A percentile compares a stretch with the other conserved stretches of the same genome.
phyloP scores from a whole-genome alignment of 768 basidiomycete species.

The Rhizopogon vinicolor region DNA sequence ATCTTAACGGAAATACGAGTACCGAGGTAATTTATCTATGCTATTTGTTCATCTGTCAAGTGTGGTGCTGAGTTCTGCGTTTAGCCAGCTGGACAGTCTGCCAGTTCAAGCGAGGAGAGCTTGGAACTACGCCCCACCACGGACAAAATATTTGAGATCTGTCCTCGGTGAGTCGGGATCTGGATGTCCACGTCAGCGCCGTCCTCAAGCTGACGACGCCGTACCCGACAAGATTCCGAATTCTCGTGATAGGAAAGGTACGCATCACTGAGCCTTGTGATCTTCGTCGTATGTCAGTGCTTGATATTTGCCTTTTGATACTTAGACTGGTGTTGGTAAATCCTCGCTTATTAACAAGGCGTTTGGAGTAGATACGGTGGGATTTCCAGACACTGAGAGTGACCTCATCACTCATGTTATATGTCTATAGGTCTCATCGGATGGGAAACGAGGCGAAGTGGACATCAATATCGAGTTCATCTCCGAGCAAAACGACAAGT shows the following conservation, averaged over 20 bases:
- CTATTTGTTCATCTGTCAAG: no score
- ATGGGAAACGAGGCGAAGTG: slow-evolving; percentile 2
- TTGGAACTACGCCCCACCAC: background rate
- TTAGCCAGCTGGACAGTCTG: no score
- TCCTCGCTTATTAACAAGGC: background rate
- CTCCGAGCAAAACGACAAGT: slow-evolving; percentile 4
- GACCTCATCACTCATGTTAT: background rate
- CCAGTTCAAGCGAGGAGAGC: no score
- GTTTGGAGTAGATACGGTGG: background rate
- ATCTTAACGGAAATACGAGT: no score
- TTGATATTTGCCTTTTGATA: background rate
- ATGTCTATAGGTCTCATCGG: background rate
- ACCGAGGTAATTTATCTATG: no score
- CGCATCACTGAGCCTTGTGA: no score
- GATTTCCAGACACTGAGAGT: background rate
- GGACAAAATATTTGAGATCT: background rate
- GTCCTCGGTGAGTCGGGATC: background rate
- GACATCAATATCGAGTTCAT: slow-evolving; percentile 6
- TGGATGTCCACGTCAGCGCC: no score
- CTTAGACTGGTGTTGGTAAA: slow-evolving; percentile 3
- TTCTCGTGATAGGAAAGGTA: slow-evolving; percentile 3
- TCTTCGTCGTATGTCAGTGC: background rate
- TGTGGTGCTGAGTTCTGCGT: no score
- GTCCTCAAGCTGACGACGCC: no score
- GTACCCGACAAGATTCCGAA: background rate